Evolutionary conservation across 768 basidiomycete genomes (phyloP), one percentile per base, ranked within the genome.

Genomic region (Phylloporus sp.): DNA sequence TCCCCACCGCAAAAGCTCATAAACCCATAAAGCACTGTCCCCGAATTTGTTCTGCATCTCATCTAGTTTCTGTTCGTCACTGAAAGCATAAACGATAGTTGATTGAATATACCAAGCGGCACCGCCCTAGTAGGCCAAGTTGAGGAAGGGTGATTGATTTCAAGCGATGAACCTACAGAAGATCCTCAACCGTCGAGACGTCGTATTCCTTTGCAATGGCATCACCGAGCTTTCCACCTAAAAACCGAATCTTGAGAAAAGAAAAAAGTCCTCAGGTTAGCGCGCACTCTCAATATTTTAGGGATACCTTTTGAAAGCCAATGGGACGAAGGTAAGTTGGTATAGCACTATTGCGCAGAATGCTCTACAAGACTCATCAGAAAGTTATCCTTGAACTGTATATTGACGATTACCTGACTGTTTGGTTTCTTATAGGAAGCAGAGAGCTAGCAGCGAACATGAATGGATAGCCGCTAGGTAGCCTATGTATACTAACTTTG

Each of bases 351-450:
- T 89, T 88, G 27, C 94, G 80, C 43, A 99, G 73, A 22, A 97
- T 84, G 42, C 82, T 94, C 91, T 97, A 64, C 5, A 31, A 24
- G 39, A 11, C 12, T 10, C 22, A 53, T 42, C 56, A 53, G 47
- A 49, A 22, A 40, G 24, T 34, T 38, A 22, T 35, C 36, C 12
- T 28, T 32, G 16, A 27, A 43, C 4, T 12, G 4, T 11, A 49
- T n/a, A 32, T 49, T 46, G 53, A 45, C 22, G 24, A 62, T 42
- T 58, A 88, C 93, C 73, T 95, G 94, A 42, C 78, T 85, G 53
- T 91, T 86, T 0, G 88, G 91, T 65, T 99, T 99, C 72, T 85
- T 86, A 73, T 91, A 93, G 1, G 91, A 95, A 8, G 94, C 93
- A 32, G 84, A 81, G 16, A 99, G 79, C 89, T 95, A 52, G 28